Percentiles rank a stretch among this genome's conserved stretches.
Evolutionary conservation across 1,284 basidiomycete species (phyloP).

Genomic region (Cryptococcus hybrid): DNA sequence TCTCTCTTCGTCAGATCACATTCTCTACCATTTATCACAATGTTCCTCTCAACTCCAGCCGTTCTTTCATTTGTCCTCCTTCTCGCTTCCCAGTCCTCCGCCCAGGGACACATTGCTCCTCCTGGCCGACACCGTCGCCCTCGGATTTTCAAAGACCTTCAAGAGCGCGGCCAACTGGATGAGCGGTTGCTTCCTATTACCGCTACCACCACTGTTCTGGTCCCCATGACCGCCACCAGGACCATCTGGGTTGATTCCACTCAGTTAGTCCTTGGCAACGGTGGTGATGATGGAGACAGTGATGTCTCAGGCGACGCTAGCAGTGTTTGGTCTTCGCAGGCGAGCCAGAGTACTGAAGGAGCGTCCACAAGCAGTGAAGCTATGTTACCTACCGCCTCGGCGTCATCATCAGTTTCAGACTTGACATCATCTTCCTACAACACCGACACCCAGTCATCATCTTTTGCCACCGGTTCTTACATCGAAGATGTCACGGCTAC

Average conservation of each 20-base stretch:
- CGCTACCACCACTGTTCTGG: constrained; percentile 43
- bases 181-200: constrained; percentile 44
- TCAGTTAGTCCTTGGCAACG: constrained; percentile 19
- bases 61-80: constrained; percentile 1
- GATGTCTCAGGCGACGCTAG: background rate
- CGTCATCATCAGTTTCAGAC: constrained; percentile 9
- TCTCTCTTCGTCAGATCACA: constrained; percentile 1
- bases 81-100: constrained; percentile 1
- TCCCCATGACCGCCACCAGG: constrained; percentile 39
- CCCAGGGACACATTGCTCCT: constrained; percentile 13
- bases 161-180: constrained; percentile 20
- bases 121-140: constrained; percentile 9
- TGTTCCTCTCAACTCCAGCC: constrained; percentile 6
- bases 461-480: constrained; percentile 7
- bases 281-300: background rate
- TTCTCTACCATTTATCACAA: constrained; percentile 7
- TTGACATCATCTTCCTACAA: constrained; percentile 1
- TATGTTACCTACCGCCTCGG: background rate
- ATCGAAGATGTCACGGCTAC: constrained; percentile 1
- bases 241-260: constrained; percentile 44
- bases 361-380: background rate
- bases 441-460: constrained; percentile 6
- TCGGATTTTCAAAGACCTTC: background rate
- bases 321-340: background rate
- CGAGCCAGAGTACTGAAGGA: background rate